phyloP scores from a whole-genome alignment of 148 eudicot species.

The Silene uniflora region DNA sequence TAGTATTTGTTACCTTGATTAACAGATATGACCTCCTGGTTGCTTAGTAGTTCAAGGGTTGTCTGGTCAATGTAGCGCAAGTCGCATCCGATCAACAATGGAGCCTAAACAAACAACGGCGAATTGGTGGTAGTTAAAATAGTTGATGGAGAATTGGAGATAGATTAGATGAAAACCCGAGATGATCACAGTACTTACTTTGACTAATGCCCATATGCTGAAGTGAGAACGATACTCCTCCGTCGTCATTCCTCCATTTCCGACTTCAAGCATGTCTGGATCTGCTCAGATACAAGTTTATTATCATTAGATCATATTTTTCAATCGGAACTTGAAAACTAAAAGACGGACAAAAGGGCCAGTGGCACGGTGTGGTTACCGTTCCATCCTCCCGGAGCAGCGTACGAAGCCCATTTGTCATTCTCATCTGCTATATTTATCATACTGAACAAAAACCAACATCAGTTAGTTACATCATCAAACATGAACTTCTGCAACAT shows the following conservation, averaged over 20 bases:
- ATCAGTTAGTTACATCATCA: not conserved
- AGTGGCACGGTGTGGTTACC: constrained; percentile 33
- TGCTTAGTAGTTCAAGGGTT: constrained; percentile 45
- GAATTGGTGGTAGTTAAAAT: not conserved
- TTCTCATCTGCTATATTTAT: constrained; percentile 52
- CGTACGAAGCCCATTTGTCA: constrained; percentile 67
- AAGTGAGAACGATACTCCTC: constrained; percentile 83
- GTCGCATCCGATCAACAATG: constrained; percentile 82
- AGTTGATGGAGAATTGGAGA: too few relatives aligned
- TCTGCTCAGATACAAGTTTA: constrained; percentile 31
- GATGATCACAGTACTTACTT: constrained; percentile 33
- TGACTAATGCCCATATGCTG: constrained; percentile 87
- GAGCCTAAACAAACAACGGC: constrained; percentile 53
- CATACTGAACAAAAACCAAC: not conserved
- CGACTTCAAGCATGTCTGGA: constrained; percentile 97
- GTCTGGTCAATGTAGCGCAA: constrained; percentile 39
- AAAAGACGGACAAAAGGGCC: not conserved
- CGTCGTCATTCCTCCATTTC: constrained; percentile 85
- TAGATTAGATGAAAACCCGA: not conserved
- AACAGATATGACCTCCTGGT: constrained; percentile 72
- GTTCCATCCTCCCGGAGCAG: constrained; percentile 86
- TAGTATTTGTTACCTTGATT: constrained; percentile 25
- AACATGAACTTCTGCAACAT: not conserved
- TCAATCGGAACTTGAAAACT: not conserved
- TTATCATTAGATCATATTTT: not conserved